Evolutionary conservation across 1,139 yeast genomes (phyloP).

Genomic region (Saccharomyces uvarum): DNA sequence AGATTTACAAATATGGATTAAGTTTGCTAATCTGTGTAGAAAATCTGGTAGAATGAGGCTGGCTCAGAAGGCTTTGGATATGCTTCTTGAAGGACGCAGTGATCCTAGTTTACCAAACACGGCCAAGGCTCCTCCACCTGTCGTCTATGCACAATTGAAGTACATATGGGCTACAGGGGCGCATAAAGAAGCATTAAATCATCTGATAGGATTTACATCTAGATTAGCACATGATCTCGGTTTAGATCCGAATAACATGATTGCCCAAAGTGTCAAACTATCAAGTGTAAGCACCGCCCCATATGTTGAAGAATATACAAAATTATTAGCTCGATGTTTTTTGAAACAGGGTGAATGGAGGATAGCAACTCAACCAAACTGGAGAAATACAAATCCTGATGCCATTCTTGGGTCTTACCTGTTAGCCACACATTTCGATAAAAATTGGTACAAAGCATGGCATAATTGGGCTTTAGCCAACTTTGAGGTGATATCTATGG

Average conservation of each 20-base stretch:
- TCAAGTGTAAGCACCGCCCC: constrained; percentile 57
- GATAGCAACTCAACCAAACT: constrained; percentile 64
- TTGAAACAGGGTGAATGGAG: constrained; percentile 99
- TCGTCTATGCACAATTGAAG: constrained; percentile 92
- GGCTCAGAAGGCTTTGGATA: constrained; percentile 85
- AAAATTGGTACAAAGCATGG: constrained; percentile 97
- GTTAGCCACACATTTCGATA: constrained; percentile 89
- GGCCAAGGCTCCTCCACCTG: constrained; percentile 87
- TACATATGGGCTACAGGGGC: constrained; percentile 96
- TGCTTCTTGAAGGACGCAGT: constrained; percentile 51
- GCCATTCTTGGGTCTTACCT: constrained; percentile 86
- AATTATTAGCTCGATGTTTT: constrained; percentile 84
- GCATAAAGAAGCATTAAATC: constrained; percentile 76
- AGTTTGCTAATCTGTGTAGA: constrained; percentile 91
- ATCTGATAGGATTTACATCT: constrained; percentile 82
- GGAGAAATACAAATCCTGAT: constrained; percentile 63
- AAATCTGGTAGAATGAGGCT: constrained; percentile 87
- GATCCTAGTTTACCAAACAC: constrained; percentile 48
- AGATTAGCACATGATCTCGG: constrained; percentile 86
- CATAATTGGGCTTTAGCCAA: constrained; percentile 99
- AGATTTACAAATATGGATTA: constrained; percentile 97
- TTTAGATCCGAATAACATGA: constrained; percentile 70
- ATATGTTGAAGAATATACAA: constrained; percentile 78
- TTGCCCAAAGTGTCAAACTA: constrained; percentile 46
- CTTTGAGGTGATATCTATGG: constrained; percentile 80